A percentile compares a stretch with the other conserved stretches of the same genome.
These are phyloP conservation scores for Arthroderma sp. DNA, from an alignment of 2,329 filamentous ascomycete genomes.

Conservation along the genomic window DNA sequence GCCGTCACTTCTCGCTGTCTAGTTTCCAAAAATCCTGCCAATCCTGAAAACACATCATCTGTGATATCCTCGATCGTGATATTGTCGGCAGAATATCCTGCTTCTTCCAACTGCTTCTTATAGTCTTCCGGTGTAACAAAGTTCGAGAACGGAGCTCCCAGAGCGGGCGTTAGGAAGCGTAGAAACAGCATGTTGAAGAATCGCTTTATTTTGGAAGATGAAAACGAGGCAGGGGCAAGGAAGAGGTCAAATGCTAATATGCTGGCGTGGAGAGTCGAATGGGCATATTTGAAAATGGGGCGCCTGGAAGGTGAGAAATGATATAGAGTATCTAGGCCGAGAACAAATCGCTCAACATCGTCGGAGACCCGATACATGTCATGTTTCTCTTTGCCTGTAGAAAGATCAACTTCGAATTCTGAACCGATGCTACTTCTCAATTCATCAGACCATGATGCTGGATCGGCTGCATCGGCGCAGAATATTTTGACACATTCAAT, in stretches of 20 bases:
- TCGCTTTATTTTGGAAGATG: constrained; percentile 11
- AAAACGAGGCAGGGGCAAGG: constrained; percentile 11
- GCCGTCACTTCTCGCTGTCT: constrained; percentile 22
- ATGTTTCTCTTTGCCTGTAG: background rate
- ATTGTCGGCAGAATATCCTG: constrained; percentile 33
- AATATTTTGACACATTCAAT: constrained; percentile 24
- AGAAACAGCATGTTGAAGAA: constrained; percentile 23
- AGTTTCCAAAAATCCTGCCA: constrained; percentile 33
- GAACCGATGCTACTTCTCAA: constrained; percentile 2
- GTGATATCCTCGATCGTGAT: constrained; percentile 41
- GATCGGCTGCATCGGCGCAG: constrained; percentile 38
- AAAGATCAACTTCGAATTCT: background rate
- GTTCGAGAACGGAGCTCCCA: constrained; percentile 37
- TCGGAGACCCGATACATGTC: background rate
- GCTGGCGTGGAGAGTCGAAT: constrained; percentile 31
- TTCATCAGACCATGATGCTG: constrained; percentile 16
- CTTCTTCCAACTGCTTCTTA: constrained; percentile 30
- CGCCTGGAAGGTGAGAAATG: constrained; percentile 42
- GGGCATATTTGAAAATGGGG: constrained; percentile 33
- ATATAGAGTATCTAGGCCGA: constrained; percentile 45
- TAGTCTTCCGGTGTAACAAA: constrained; percentile 38
- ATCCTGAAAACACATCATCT: constrained; percentile 38
- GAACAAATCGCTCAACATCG: constrained; percentile 18
- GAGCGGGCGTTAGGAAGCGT: constrained; percentile 32
- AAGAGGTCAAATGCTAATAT: constrained; percentile 46